These are phyloP conservation scores for Ganoderma meredithae DNA, from an alignment of 1,284 basidiomycete genomes.

Conservation along the genomic window DNA sequence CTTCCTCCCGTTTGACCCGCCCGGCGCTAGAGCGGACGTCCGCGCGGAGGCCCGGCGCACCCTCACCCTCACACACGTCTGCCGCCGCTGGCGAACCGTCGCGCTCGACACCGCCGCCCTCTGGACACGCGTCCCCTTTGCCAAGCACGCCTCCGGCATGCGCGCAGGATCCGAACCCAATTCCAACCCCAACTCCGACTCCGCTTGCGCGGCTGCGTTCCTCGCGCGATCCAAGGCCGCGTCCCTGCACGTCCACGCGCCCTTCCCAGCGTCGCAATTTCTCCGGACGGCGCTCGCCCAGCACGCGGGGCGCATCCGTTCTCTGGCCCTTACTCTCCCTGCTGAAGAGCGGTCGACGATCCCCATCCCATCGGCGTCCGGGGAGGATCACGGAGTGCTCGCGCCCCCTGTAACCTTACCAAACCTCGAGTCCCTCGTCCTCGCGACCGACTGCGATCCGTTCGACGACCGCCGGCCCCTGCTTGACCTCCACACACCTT, in stretches of 20 bases:
- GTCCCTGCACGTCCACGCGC: conserved; percentile 22
- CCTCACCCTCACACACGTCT: conserved; percentile 21
- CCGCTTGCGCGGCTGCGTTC: conserved; percentile 7
- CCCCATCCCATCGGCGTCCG: too few species aligned
- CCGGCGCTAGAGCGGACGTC: conserved; percentile 13
- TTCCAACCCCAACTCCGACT: not conserved
- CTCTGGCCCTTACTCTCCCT: conserved; percentile 20
- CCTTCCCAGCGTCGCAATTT: not conserved
- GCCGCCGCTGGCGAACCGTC: conserved; percentile 28
- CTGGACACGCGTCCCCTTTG: conserved; percentile 21
- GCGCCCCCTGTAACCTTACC: too few species aligned
- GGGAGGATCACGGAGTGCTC: too few species aligned
- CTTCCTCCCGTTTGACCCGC: conserved; percentile 13
- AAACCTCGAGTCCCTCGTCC: conserved; percentile 20
- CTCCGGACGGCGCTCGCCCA: conserved; percentile 6
- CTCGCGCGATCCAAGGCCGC: conserved; percentile 20
- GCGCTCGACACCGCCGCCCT: conserved; percentile 24
- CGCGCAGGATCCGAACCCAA: not conserved
- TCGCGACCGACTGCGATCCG: conserved; percentile 19
- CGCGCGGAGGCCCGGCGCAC: conserved; percentile 7
- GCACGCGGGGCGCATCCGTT: conserved; percentile 18
- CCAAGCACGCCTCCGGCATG: not conserved
- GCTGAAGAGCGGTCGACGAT: not conserved
- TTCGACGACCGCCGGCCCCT: conserved; percentile 30
- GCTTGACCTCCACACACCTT: conserved; percentile 18